Evolutionary conservation across 169 alveolate species (phyloP), one percentile per base, ranked within the genome.

Genomic region (Plasmodium knowlesi): DNA sequence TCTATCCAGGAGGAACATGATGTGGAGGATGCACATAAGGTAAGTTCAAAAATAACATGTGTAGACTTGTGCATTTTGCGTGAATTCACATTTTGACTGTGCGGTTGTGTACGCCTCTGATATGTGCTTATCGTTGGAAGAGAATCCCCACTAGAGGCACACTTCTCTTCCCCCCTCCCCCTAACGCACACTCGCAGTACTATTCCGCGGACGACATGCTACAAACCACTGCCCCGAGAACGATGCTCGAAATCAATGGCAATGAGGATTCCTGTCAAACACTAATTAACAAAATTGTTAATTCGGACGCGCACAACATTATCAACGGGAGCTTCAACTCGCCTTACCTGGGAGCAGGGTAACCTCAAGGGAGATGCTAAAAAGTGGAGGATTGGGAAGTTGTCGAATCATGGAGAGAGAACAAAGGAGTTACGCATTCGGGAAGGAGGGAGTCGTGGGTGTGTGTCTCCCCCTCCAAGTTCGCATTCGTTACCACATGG

Each of bases 1-100:
- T 97, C 98, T 30, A 96, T 97, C 37, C 98, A 97, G 94, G 98
- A 96, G 37, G 98, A 97, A 76, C 95, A 95, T 43, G 94, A 88
- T 5, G 89, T 88, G 32, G 94, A 88, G 30, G 94, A 88, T 80
- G 82, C 94, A 10, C 94, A 88, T 67, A 88, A 88, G 43, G 94
- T 88, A 88, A 73, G 12, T 37, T 57, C 41, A 57, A 30, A 78
- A 71, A 22, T 16, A 5, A 84, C 3, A 1, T 19, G 5, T 61
- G 76, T 19, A 61, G n/a, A 61, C 16, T 25, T 61, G 28, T 61
- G 34, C 34, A 25, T 61, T 19, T 25, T 22, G 16, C 28, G 16
- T 34, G 16, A 61, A 19, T 61, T 34, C 76, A 61, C 12, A 25
- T 22, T 22, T 22, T 22, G 34, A 12, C 12, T 8, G 34, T 61